Base-by-base conservation (phyloP, 106 monocot species). In the Hemerocallis citrina region DNA sequence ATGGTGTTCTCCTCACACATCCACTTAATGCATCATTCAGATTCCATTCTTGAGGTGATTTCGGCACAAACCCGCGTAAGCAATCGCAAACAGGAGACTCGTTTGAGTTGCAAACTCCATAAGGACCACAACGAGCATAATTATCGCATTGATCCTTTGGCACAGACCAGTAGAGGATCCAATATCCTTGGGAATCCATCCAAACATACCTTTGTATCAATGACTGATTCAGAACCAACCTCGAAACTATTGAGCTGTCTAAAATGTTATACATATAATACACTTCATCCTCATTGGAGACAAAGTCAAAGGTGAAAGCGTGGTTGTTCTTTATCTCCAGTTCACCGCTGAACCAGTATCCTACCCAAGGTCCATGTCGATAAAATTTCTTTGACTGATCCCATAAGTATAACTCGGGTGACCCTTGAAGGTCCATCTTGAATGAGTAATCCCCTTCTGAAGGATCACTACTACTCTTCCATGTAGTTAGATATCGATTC, bases 321-420 rank as follows among this genome's bases (percentile, higher is more conserved):
- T 72, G 59, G 32, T 57, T 73, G 12, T 16, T 21, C 33, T 38
- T 72, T 12, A 59, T 72, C 12, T 69, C 77, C 39, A 73, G 5
- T 23, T 22, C 28, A 5, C 56, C 56, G 6, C 56, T 56, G 34
- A 56, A 56, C 11, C 34, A 14, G 4, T 6, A 56, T 17, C 56
- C 56, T 2, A n/a, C 34, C 56, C 56, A 56, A 31, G 34, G 31
- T 34, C 56, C 56, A 19, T 31, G 16, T 11, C 56, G 13, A n/a
- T 34, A 58, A 22, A 58, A 20, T 22, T 19, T 19, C 23, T 6
- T 22, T 11, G 19, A 20, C 19, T 9, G 3, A 3, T 58, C 23
- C 20, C 34, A 37, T 37, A 35, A 10, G 35, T 10, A 37, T 7
- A 58, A 21, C 16, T 58, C 57, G 6, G 34, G 57, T 15, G 36